Conservation (phyloP, 1,139 yeast species). For the Candida sanyaensis region DNA sequence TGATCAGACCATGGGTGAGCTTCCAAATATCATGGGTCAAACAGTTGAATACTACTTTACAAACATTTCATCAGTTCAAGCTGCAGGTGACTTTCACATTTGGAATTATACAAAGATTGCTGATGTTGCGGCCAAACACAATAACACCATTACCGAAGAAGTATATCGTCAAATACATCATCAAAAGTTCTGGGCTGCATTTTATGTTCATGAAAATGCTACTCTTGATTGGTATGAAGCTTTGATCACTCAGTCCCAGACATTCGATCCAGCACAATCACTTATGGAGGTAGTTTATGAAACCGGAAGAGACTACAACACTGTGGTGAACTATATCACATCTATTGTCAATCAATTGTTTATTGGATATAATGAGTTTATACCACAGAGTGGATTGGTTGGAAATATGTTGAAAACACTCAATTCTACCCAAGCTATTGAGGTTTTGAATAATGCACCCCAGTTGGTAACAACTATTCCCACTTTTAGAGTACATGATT, state of each 20-base stretch:
- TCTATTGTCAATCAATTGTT: constrained; percentile 19
- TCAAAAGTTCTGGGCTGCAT: constrained; percentile 32
- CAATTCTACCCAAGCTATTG: constrained; percentile 18
- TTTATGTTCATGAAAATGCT: constrained; percentile 31
- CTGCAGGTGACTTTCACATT: constrained; percentile 26
- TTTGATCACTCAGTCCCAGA: constrained; percentile 16
- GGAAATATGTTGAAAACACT: constrained; percentile 22
- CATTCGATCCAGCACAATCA: constrained; percentile 17
- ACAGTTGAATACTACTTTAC: constrained; percentile 26
- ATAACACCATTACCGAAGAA: constrained; percentile 26
- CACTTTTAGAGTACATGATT: constrained; percentile 20
- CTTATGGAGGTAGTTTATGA: constrained; percentile 29
- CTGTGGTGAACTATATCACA: constrained; percentile 24
- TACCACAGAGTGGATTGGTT: constrained; percentile 22
- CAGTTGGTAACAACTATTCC: constrained; percentile 26
- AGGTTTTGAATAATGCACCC: constrained; percentile 23
- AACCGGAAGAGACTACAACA: constrained; percentile 36
- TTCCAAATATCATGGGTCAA: constrained; percentile 29
- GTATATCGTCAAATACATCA: constrained; percentile 31
- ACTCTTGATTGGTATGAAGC: constrained; percentile 23
- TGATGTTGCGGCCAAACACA: constrained; percentile 19
- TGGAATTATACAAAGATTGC: constrained; percentile 22
- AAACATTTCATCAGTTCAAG: constrained; percentile 20
- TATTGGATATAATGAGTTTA: constrained; percentile 16
- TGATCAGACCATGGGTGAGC: constrained; percentile 21